A percentile compares a stretch with the other conserved stretches of the same genome.
These are phyloP conservation scores for Yarrowia osloensis DNA, from an alignment of 805 yeast genomes.

Conservation along the genomic window DNA sequence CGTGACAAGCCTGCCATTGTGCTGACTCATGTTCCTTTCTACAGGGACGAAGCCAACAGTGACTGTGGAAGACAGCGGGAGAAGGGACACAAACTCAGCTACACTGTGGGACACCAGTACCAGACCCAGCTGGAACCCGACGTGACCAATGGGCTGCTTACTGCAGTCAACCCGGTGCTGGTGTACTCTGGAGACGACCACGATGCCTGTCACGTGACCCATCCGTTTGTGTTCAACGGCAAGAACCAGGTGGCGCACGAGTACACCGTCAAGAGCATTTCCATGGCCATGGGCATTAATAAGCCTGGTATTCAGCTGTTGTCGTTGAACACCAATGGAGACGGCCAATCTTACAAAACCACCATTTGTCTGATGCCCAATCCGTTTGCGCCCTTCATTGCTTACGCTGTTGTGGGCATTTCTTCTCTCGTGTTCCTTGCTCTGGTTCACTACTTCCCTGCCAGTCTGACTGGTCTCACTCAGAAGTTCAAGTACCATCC, in stretches of 20 bases:
- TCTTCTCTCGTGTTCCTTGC: neutral
- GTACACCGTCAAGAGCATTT: conserved; percentile 81
- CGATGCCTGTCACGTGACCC: conserved; percentile 83
- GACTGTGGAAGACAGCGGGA: conserved; percentile 80
- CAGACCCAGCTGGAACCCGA: conserved; percentile 80
- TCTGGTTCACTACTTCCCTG: conserved; percentile 17
- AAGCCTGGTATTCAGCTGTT: conserved; percentile 85
- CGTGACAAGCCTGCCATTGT: conserved; percentile 58
- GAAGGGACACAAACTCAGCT: conserved; percentile 62
- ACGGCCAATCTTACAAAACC: conserved; percentile 35
- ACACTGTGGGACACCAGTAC: conserved; percentile 76
- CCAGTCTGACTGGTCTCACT: neutral
- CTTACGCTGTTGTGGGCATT: conserved; percentile 35
- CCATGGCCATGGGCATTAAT: conserved; percentile 90
- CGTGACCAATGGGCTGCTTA: conserved; percentile 59
- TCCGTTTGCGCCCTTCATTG: conserved; percentile 40
- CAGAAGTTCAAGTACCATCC: conserved; percentile 14
- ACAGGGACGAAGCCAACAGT: conserved; percentile 49
- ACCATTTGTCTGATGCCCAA: conserved; percentile 40
- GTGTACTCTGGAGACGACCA: conserved; percentile 95
- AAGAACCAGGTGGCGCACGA: conserved; percentile 54
- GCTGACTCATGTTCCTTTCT: conserved; percentile 86
- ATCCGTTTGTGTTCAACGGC: conserved; percentile 41
- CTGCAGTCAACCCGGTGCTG: conserved; percentile 61
- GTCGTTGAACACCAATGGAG: conserved; percentile 49